Conservation (phyloP, 352 stramenopile genomes). For the Globisporangium canariense region DNA sequence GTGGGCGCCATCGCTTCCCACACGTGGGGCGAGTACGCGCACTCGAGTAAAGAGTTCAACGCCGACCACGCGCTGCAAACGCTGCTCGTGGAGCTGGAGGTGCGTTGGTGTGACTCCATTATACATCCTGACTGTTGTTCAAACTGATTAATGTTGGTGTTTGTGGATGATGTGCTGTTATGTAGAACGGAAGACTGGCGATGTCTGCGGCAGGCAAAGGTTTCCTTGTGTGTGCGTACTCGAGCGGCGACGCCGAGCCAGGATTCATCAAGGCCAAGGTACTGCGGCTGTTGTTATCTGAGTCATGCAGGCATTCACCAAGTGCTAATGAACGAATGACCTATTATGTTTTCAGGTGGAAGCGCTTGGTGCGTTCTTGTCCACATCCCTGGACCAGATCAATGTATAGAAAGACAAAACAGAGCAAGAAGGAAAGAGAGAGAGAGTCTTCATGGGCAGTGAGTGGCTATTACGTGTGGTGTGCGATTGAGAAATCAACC, state of each 20-base stretch:
- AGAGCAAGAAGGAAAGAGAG: background rate
- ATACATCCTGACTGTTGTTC: too few species aligned
- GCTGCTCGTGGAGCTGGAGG: constrained; percentile 76
- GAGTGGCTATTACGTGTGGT: background rate
- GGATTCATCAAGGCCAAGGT: constrained; percentile 80
- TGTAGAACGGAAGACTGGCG: constrained; percentile 50
- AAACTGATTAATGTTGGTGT: background rate
- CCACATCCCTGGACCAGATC: constrained; percentile 66
- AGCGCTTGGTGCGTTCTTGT: constrained; percentile 54
- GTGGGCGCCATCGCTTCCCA: constrained; percentile 82
- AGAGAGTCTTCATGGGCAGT: background rate
- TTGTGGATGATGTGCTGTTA: background rate
- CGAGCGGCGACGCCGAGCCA: constrained; percentile 41
- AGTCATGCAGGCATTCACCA: background rate
- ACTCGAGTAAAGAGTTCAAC: constrained; percentile 69
- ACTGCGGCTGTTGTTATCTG: background rate
- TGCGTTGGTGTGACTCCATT: constrained; percentile 8
- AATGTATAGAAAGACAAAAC: constrained; percentile 36
- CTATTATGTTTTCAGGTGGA: constrained; percentile 36
- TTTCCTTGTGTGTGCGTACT: constrained; percentile 81
- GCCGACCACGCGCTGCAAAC: constrained; percentile 47
- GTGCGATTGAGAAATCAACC: background rate
- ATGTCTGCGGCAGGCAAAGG: constrained; percentile 62
- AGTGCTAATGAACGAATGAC: background rate
- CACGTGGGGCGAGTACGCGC: constrained; percentile 80